phyloP scores from a whole-genome alignment of 257 asterid species.

The Lycium ferocissimum region DNA sequence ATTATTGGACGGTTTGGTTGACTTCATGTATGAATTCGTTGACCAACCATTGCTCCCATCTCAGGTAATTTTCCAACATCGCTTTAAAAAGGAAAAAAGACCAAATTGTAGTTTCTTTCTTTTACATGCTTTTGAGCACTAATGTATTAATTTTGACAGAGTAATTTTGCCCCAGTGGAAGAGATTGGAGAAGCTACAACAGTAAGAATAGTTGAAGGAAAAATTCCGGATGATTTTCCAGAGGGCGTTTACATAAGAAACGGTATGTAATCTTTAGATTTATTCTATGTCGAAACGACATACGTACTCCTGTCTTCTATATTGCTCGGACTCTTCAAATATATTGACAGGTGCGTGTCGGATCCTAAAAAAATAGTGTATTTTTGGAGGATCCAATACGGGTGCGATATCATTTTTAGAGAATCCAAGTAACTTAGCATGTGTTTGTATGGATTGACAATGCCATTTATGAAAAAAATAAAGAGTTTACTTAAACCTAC shows the following conservation, averaged over 20 bases:
- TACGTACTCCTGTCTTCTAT: not conserved
- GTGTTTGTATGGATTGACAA: not conserved
- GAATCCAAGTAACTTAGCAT: too few species aligned
- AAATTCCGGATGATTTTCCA: constrained; percentile 60
- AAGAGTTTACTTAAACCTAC: too few species aligned
- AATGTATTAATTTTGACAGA: constrained; percentile 35
- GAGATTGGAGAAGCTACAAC: constrained; percentile 49
- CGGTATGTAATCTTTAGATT: constrained; percentile 37
- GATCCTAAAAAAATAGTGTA: too few species aligned
- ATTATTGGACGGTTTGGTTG: constrained; percentile 56
- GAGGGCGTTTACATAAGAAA: constrained; percentile 69
- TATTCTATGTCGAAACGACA: not conserved
- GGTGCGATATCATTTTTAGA: too few species aligned
- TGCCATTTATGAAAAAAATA: not conserved
- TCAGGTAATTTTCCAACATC: constrained; percentile 48
- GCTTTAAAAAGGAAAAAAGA: too few species aligned
- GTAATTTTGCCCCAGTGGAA: constrained; percentile 71
- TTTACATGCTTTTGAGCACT: too few species aligned
- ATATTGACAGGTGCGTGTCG: too few species aligned
- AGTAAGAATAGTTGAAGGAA: constrained; percentile 44
- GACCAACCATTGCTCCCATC: constrained; percentile 61
- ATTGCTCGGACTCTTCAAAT: too few species aligned
- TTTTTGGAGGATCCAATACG: too few species aligned
- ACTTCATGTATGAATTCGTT: constrained; percentile 47
- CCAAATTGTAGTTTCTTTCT: too few species aligned